Conservation (phyloP, 805 yeast species). For the Zygosaccharomyces pseudorouxii region DNA sequence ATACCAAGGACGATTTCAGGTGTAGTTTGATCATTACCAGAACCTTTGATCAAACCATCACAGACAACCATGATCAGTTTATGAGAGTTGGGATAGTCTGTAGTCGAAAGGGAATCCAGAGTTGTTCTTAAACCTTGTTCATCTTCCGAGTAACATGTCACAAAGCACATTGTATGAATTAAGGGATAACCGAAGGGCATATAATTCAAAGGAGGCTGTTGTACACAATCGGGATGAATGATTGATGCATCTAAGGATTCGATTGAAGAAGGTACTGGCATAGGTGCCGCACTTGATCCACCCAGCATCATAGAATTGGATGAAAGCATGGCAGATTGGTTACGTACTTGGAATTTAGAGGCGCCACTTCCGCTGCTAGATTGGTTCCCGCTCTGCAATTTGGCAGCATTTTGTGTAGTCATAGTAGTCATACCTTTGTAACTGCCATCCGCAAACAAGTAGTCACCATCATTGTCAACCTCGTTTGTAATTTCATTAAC, state of each 20-base stretch:
- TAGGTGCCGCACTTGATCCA: conserved; percentile 7
- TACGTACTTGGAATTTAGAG: conserved; percentile 7
- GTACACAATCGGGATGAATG: conserved; percentile 72
- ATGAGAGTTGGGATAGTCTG: conserved; percentile 94
- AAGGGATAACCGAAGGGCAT: conserved; percentile 85
- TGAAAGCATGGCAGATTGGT: conserved; percentile 13
- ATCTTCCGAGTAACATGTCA: conserved; percentile 95
- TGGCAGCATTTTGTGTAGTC: conserved; percentile 55
- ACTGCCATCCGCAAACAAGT: conserved; percentile 13
- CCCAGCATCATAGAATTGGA: conserved; percentile 18
- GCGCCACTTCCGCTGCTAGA: conserved; percentile 5
- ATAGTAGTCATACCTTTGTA: conserved; percentile 46
- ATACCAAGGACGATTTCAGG: conserved; percentile 84
- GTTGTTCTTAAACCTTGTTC: conserved; percentile 81
- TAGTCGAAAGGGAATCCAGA: conserved; percentile 87
- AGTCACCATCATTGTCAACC: background rate
- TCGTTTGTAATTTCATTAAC: conserved; percentile 14
- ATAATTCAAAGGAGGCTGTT: conserved; percentile 86
- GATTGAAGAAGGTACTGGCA: conserved; percentile 20
- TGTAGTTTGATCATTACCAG: conserved; percentile 82
- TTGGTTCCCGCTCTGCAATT: conserved; percentile 7
- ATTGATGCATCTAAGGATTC: conserved; percentile 53
- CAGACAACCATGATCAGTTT: conserved; percentile 80
- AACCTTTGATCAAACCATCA: conserved; percentile 92
- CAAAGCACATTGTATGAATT: conserved; percentile 65